Base-by-base conservation (phyloP, 768 basidiomycete species). In the Psilocybe subaeruginosa region DNA sequence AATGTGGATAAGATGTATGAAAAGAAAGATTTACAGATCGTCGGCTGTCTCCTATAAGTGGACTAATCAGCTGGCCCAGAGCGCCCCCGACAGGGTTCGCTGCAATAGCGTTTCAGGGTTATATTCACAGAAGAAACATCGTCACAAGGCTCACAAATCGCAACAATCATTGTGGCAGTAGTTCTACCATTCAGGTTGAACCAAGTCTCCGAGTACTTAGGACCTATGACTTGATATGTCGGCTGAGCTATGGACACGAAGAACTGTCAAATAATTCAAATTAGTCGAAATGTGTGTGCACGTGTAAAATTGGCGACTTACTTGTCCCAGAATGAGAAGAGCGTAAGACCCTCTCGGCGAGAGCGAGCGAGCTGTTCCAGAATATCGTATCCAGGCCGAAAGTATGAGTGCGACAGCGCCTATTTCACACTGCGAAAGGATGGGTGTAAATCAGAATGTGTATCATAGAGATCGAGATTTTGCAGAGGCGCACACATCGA, bases 161-260 rank as follows among this genome's bases (percentile, higher is more conserved):
- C 80, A 31, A 85, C 67, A 17, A 83, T 69, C 84, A 85, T 86
- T 1, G 83, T 95, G 11, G 91, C 91, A 0, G 92, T 93, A 2
- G 90, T 93, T 45, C 93, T 81, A 12, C 88, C 86, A 60, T 83
- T 78, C 50, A 93, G 74, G 62, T 90, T 86, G 67, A 95, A 95
- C 93, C 93, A 95, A 33, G 76, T 84, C 70, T 95, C 90, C 0
- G 92, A 93, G 72, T 89, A 95, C 55, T 84, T 87, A 1, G 93
- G 91, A 4, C 89, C 90, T 8, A 93, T 75, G 27, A 94, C 83
- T 73, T 92, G 91, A 72, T 85, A 93, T 12, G 88, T 76, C 2
- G 92, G 86, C 68, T 92, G 89, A 2, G 90, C 78, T 49, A 91
- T 72, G 1, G 84, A 84, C 6, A 84, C 79, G 43, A 93, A 80